phyloP scores from a whole-genome alignment of 495 filamentous ascomycete genomes.

The Lasiosphaeria miniovina region DNA sequence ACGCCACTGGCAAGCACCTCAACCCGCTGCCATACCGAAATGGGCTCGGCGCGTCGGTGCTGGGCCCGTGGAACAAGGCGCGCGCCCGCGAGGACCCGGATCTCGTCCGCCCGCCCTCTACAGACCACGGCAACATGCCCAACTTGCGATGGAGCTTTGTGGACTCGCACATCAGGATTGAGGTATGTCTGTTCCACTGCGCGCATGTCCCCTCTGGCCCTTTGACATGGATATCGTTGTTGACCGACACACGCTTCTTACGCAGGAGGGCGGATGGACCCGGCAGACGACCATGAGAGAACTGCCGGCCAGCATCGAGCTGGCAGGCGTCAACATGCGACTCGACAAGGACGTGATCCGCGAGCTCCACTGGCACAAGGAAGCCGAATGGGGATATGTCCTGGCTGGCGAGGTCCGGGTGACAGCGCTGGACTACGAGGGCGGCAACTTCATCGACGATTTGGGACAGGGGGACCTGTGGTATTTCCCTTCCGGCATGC shows the following conservation, averaged over 20 bases:
- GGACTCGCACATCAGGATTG: conserved; percentile 64
- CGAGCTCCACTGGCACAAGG: conserved; percentile 71
- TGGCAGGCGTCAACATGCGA: conserved; percentile 68
- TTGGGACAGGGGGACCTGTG: conserved; percentile 67
- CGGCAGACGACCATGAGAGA: conserved; percentile 64
- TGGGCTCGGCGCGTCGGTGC: conserved; percentile 57
- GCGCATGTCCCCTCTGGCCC: background rate
- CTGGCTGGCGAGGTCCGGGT: conserved; percentile 58
- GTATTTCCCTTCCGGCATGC: conserved; percentile 72
- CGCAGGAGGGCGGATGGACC: conserved; percentile 65
- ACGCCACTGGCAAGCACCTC: conserved; percentile 54
- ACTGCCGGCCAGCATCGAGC: conserved; percentile 54
- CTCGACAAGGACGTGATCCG: conserved; percentile 65
- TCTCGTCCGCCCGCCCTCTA: conserved; percentile 61
- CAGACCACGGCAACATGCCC: conserved; percentile 58
- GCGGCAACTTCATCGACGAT: conserved; percentile 67
- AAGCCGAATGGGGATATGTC: conserved; percentile 69
- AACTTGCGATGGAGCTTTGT: conserved; percentile 69
- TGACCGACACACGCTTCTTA: background rate
- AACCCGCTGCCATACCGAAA: conserved; percentile 66
- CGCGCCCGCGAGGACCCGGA: conserved; percentile 63
- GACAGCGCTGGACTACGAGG: conserved; percentile 65
- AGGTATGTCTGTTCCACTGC: conserved; percentile 38
- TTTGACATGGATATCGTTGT: background rate
- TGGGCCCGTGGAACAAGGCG: conserved; percentile 63